Evolutionary conservation across 2,329 filamentous ascomycete genomes (phyloP).

Genomic region (Monilinia aucupariae): DNA sequence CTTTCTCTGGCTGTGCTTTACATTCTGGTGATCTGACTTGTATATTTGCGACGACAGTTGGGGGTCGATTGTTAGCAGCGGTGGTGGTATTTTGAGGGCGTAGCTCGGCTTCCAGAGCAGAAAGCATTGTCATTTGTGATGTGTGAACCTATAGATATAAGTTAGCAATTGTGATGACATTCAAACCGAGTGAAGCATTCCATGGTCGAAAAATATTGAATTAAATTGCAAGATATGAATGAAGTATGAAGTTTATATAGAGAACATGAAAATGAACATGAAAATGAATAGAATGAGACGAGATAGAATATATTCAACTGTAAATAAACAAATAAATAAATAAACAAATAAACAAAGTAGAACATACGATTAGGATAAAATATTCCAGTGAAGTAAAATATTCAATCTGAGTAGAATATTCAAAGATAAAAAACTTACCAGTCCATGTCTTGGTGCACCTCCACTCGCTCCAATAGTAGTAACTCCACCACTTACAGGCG

Average conservation of each 20-base stretch:
- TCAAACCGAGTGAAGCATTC: no score
- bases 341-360: no score
- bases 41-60: not conserved
- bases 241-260: no score
- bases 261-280: no score
- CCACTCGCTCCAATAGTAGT: constrained; percentile 5
- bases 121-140: constrained; percentile 5
- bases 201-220: no score
- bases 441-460: not conserved
- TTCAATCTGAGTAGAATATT: not conserved
- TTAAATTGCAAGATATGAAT: no score
- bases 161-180: not conserved
- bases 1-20: constrained; percentile 7
- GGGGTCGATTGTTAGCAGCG: not conserved
- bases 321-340: no score
- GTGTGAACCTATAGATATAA: not conserved
- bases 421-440: not conserved
- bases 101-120: constrained; percentile 5
- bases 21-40: constrained; percentile 2
- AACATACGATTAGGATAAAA: no score
- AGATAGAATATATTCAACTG: no score
- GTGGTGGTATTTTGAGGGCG: not conserved
- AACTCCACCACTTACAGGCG: not conserved
- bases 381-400: not conserved
- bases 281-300: no score